Conservation (phyloP, 352 stramenopile species). For the Peronospora tabacina region DNA sequence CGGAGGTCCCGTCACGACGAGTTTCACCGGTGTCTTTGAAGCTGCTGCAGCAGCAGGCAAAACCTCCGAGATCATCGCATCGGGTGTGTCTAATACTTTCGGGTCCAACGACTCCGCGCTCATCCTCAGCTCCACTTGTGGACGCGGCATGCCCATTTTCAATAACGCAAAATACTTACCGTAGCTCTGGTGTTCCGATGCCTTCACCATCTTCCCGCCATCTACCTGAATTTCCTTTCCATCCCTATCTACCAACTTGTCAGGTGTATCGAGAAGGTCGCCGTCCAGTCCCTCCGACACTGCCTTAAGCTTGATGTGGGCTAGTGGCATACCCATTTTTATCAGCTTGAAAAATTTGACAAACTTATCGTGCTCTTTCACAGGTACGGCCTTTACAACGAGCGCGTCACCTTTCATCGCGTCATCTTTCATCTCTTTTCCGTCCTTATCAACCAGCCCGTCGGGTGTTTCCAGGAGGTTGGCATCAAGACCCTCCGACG, state of each 20-base stretch:
- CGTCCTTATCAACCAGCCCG: slow-evolving; percentile 45
- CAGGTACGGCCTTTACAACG: slow-evolving; percentile 27
- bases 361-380: slow-evolving; percentile 59
- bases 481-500: slow-evolving; percentile 47
- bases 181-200: slow-evolving; percentile 83
- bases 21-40: slow-evolving; percentile 25
- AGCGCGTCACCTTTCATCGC: neutral
- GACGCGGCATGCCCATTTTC: slow-evolving; percentile 91
- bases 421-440: slow-evolving; percentile 35
- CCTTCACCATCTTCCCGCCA: slow-evolving; percentile 36
- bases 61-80: slow-evolving; percentile 57
- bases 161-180: slow-evolving; percentile 95
- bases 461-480: slow-evolving; percentile 51
- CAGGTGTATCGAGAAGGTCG: slow-evolving; percentile 53
- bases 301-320: slow-evolving; percentile 88
- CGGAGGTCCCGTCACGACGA: slow-evolving; percentile 34
- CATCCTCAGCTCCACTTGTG: slow-evolving; percentile 90
- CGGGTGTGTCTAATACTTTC: slow-evolving; percentile 80
- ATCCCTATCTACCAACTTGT: slow-evolving; percentile 46
- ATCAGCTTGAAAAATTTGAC: slow-evolving; percentile 93
- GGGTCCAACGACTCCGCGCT: slow-evolving; percentile 85
- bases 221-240: slow-evolving; percentile 36
- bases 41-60: slow-evolving; percentile 13
- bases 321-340: slow-evolving; percentile 75
- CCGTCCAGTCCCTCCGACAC: slow-evolving; percentile 52